These are phyloP conservation scores for Globisporangium middletonii DNA, from an alignment of 352 stramenopile genomes.

Conservation along the genomic window DNA sequence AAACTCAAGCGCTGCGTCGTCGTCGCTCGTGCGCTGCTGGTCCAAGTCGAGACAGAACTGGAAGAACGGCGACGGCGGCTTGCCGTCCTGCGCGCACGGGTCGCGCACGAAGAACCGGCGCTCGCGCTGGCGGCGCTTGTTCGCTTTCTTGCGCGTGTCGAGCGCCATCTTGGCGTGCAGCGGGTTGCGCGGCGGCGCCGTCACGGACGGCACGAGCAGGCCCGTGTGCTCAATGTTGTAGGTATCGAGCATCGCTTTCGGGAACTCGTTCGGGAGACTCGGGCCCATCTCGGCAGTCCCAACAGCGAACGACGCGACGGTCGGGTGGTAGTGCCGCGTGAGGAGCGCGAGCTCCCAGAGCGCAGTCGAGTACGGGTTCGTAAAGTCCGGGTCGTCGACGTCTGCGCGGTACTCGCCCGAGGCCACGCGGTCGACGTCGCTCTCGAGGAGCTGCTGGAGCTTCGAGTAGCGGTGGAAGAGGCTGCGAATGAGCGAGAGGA, in stretches of 20 bases:
- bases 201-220: constrained; percentile 55
- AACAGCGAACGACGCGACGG: constrained; percentile 55
- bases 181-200: constrained; percentile 55
- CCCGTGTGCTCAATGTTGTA: constrained; percentile 39
- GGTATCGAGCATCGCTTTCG: constrained; percentile 51
- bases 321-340: constrained; percentile 82
- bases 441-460: constrained; percentile 93
- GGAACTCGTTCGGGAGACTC: constrained; percentile 62
- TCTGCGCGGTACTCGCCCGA: constrained; percentile 90
- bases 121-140: constrained; percentile 39
- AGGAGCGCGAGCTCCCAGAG: constrained; percentile 92
- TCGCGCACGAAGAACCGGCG: constrained; percentile 73
- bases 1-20: constrained; percentile 10
- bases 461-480: constrained; percentile 92
- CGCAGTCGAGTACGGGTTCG: constrained; percentile 92
- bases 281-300: constrained; percentile 56
- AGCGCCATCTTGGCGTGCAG: constrained; percentile 61
- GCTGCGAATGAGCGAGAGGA: constrained; percentile 85
- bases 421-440: constrained; percentile 92
- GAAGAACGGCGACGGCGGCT: constrained; percentile 28
- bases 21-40: not conserved
- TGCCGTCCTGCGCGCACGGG: constrained; percentile 25
- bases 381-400: constrained; percentile 93
- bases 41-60: constrained; percentile 28
- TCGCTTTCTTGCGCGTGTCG: constrained; percentile 26